Evolutionary conservation across 139 green algal genomes (phyloP), one percentile per base, ranked within the genome.

Genomic region (Yamagishiella unicocca): DNA sequence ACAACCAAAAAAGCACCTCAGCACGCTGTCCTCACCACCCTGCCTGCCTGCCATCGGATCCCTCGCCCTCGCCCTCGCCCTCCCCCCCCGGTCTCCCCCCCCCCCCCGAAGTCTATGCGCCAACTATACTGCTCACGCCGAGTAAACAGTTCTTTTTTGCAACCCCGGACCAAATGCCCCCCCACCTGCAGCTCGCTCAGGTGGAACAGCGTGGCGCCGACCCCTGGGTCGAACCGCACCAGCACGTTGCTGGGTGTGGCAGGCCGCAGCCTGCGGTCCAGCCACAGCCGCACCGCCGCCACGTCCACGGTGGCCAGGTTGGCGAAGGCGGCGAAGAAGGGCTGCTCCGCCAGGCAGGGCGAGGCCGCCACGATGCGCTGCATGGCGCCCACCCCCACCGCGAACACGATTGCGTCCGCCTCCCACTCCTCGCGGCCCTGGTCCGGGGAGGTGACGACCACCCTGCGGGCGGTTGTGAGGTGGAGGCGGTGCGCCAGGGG

Each of bases 331-430:
- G 87, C n/a, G 84, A 90, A 90, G 43, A 53, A 64, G 72, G 87
- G 87, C 29, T 14, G 7, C 0, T 21, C 6, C 5, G 87, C 87
- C 61, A 90, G 79, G 35, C 55, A 19, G 2, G 67, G 79, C 0
- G 87, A 90, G 37, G 46, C 31, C 1, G 68, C 66, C 53, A 87
- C 87, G 0, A 90, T 73, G 68, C 68, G 40, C 40, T 84, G 67
- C 67, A 77, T 37, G 4, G 81, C 81, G 40, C 33, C 10, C 2
- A 97, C 92, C 66, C 95, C 95, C 31, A 97, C 90, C 35, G 96
- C 96, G 77, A 98, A 92, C 42, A 98, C 90, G 12, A 98, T 90
- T 0, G 94, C 95, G 79, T 98, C 96, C 17, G 95, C 94, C n/a
- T 91, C 66, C 24, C 87, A 91, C 22, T 31, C 37, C 70, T 90